phyloP scores from a whole-genome alignment of 2,329 filamentous ascomycete genomes.

The Paecilomyces variotii region DNA sequence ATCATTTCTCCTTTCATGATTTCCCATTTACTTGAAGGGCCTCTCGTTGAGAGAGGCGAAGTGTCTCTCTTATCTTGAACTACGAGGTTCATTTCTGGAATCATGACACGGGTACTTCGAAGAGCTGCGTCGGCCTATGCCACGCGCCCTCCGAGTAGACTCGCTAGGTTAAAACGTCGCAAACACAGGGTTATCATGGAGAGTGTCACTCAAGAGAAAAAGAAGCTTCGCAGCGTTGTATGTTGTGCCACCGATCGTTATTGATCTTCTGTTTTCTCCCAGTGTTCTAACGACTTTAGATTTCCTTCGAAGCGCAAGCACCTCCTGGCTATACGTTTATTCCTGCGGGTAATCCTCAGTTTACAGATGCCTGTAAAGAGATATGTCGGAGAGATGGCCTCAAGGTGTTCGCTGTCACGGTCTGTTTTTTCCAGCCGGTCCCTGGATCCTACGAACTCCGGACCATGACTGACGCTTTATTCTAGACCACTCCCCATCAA shows the following conservation, averaged over 20 bases:
- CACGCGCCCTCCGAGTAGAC: conserved; percentile 25
- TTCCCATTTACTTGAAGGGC: neutral
- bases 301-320: conserved; percentile 47
- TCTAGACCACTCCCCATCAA: conserved; percentile 42
- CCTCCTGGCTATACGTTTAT: conserved; percentile 56
- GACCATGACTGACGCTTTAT: conserved; percentile 7
- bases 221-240: conserved; percentile 48
- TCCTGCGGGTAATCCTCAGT: conserved; percentile 50
- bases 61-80: neutral
- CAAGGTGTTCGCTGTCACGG: conserved; percentile 53
- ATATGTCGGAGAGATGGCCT: conserved; percentile 47
- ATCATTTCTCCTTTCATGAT: neutral
- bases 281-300: conserved; percentile 37
- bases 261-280: neutral
- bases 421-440: conserved; percentile 31
- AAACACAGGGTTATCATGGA: conserved; percentile 53
- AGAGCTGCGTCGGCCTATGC: conserved; percentile 25
- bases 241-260: conserved; percentile 15
- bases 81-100: conserved; percentile 9
- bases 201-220: conserved; percentile 51
- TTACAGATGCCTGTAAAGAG: conserved; percentile 54
- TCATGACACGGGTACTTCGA: conserved; percentile 30
- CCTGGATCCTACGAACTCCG: neutral
- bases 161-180: conserved; percentile 25
- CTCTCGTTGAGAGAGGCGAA: neutral